These are phyloP conservation scores for Vigna radiata DNA, from an alignment of 306 rosid species.

Conservation along the genomic window DNA sequence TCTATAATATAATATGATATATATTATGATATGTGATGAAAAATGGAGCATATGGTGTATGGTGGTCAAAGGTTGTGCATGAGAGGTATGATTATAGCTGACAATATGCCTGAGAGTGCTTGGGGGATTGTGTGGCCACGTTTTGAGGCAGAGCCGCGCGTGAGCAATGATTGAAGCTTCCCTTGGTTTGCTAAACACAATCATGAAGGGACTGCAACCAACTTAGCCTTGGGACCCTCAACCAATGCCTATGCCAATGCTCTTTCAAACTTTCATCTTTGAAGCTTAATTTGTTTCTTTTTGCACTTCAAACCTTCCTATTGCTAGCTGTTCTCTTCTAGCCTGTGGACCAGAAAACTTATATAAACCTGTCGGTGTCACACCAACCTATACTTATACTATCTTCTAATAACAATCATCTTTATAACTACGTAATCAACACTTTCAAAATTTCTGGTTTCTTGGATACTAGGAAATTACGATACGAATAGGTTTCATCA, in stretches of 20 bases:
- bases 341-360: slow-evolving; percentile 27
- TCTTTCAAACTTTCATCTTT: slow-evolving; percentile 36
- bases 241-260: neutral
- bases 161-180: slow-evolving; percentile 72
- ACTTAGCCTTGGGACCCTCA: neutral
- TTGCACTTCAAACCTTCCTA: slow-evolving; percentile 27
- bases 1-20: no score
- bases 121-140: slow-evolving; percentile 64
- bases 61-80: slow-evolving; percentile 59
- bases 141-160: slow-evolving; percentile 62
- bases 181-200: slow-evolving; percentile 58
- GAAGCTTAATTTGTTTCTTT: slow-evolving; percentile 52
- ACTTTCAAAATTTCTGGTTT: no score
- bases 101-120: slow-evolving; percentile 30
- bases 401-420: no score
- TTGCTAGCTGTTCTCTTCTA: slow-evolving; percentile 35
- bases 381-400: no score
- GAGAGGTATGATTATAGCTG: slow-evolving; percentile 53
- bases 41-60: neutral
- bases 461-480: no score
- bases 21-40: neutral
- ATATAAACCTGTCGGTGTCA: no score
- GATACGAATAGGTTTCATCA: neutral
- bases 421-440: no score
- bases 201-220: slow-evolving; percentile 29